phyloP scores from a whole-genome alignment of 192 early-diverging fungal genomes.

The Entomortierella beljakovae region DNA sequence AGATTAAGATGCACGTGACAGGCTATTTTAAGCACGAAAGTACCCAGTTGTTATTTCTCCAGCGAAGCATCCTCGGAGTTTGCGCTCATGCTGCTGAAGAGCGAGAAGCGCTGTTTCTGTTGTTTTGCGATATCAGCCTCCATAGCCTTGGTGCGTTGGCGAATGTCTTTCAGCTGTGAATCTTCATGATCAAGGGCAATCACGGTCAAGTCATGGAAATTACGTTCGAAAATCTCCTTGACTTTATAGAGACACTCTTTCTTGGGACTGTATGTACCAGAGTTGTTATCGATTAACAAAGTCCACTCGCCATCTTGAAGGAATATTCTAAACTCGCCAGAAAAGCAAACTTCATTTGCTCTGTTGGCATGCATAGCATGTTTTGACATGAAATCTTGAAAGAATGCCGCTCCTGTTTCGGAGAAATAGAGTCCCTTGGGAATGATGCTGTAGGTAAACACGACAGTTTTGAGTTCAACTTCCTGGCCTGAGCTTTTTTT shows the following conservation, averaged over 20 bases:
- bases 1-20: too few relatives aligned
- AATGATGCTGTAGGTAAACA: slow-evolving; percentile 43
- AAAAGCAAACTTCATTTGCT: slow-evolving; percentile 39
- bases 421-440: slow-evolving; percentile 54
- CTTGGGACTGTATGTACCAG: slow-evolving; percentile 40
- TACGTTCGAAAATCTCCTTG: slow-evolving; percentile 28
- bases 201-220: slow-evolving; percentile 36
- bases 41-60: too few relatives aligned
- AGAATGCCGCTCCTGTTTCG: slow-evolving; percentile 47
- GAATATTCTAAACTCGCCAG: slow-evolving; percentile 49
- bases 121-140: slow-evolving; percentile 12
- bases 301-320: slow-evolving; percentile 34
- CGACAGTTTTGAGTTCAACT: slow-evolving; percentile 35
- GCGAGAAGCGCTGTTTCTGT: slow-evolving; percentile 29
- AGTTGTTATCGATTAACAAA: slow-evolving; percentile 49
- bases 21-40: too few relatives aligned
- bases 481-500: slow-evolving; percentile 24
- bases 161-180: slow-evolving; percentile 33
- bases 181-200: slow-evolving; percentile 40
- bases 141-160: slow-evolving; percentile 33
- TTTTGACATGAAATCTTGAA: slow-evolving; percentile 55
- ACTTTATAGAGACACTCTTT: slow-evolving; percentile 36
- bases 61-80: too few relatives aligned
- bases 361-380: slow-evolving; percentile 53
- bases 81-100: slow-evolving; percentile 27